These are phyloP conservation scores for Mrakiaceae sp. DNA, from an alignment of 1,284 basidiomycete genomes.

Conservation along the genomic window DNA sequence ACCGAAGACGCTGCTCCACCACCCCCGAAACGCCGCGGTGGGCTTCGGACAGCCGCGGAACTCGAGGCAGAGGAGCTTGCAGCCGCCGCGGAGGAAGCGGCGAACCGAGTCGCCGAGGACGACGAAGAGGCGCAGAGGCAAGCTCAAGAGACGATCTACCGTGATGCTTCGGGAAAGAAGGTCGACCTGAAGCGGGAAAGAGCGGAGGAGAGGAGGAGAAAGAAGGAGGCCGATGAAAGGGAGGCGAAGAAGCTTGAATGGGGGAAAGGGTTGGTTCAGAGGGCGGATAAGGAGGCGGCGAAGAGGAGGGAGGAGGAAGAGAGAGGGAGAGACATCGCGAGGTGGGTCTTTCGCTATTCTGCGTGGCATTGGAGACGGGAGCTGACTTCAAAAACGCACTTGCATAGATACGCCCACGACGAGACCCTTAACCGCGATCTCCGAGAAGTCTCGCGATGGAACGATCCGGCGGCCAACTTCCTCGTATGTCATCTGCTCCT, in stretches of 20 bases:
- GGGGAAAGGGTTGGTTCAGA: constrained; percentile 87
- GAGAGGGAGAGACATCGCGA: constrained; percentile 54
- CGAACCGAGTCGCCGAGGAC: constrained; percentile 33
- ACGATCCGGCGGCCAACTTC: constrained; percentile 90
- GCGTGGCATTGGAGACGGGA: not conserved
- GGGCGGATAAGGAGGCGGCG: constrained; percentile 58
- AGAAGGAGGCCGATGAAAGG: constrained; percentile 66
- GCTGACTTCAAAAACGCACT: not conserved
- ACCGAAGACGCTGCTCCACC: constrained; percentile 17
- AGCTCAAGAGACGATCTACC: constrained; percentile 84
- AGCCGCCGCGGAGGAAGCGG: constrained; percentile 45
- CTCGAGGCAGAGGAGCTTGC: constrained; percentile 30
- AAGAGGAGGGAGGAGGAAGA: constrained; percentile 56
- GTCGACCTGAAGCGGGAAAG: constrained; percentile 75
- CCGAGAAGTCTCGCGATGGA: constrained; percentile 71
- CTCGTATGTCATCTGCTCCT: constrained; percentile 37
- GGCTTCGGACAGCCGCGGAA: constrained; percentile 55
- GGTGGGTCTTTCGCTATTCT: constrained; percentile 34
- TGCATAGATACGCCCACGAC: constrained; percentile 59
- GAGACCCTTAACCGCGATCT: constrained; percentile 69
- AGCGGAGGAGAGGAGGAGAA: constrained; percentile 65
- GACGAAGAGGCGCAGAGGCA: constrained; percentile 48
- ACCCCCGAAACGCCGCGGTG: constrained; percentile 45
- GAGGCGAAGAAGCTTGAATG: constrained; percentile 88
- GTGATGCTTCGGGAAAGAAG: constrained; percentile 75